These are phyloP conservation scores for Oxyria digyna DNA, from an alignment of 148 eudicot species.

Conservation along the genomic window DNA sequence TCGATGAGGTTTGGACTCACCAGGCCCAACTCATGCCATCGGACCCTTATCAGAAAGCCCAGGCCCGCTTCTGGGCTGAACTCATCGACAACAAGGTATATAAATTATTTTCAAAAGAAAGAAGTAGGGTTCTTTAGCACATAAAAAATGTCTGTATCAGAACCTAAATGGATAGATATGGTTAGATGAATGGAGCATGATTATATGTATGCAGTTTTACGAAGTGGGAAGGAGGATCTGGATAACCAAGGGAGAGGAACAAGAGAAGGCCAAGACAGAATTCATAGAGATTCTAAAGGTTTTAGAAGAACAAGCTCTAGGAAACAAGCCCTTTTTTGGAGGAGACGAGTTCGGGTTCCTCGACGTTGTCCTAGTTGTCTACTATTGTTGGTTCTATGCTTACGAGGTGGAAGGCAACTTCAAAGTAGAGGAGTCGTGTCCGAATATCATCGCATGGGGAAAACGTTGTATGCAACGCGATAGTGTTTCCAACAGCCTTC, in stretches of 20 bases:
- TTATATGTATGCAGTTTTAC: no score
- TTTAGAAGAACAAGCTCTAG: constrained; percentile 9
- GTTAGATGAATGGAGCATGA: no score
- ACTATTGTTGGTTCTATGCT: constrained; percentile 7
- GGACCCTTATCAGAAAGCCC: background rate
- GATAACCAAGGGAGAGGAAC: constrained; percentile 2
- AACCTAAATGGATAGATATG: no score
- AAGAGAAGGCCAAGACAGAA: constrained; percentile 1
- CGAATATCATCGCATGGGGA: constrained; percentile 9
- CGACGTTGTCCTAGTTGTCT: background rate
- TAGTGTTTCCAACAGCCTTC: constrained; percentile 4
- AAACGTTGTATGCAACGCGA: constrained; percentile 9
- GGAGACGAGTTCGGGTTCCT: background rate
- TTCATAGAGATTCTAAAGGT: constrained; percentile 3
- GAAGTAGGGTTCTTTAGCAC: no score
- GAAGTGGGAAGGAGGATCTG: background rate
- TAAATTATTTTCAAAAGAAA: no score
- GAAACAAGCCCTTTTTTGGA: background rate
- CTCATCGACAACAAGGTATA: constrained; percentile 9
- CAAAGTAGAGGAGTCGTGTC: constrained; percentile 5
- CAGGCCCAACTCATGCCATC: constrained; percentile 16
- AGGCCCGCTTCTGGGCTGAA: background rate
- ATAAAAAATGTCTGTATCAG: no score
- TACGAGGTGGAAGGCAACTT: constrained; percentile 6
- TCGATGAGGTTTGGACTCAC: background rate